Conservation (phyloP, 1,139 yeast genomes). For the Debaryomyces coudertii region DNA sequence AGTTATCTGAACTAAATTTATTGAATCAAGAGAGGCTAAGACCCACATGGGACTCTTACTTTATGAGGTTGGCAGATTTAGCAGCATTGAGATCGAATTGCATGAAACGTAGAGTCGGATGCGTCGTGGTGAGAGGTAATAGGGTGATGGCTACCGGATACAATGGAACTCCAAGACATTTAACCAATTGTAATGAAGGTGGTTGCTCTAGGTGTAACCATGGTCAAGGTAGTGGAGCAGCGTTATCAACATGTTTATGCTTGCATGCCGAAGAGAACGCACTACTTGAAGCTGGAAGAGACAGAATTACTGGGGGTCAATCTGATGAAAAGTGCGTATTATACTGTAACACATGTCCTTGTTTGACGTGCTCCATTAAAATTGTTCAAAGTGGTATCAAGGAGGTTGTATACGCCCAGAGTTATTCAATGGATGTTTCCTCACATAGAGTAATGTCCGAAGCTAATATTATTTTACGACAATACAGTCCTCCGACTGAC, state of each 20-base stretch:
- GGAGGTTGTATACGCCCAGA: conserved; percentile 93
- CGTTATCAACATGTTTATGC: conserved; percentile 81
- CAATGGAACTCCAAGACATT: conserved; percentile 93
- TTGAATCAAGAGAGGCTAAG: conserved; percentile 66
- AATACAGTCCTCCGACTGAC: conserved; percentile 64
- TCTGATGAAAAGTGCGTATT: conserved; percentile 53
- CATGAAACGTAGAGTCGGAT: conserved; percentile 96
- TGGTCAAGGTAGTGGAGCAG: conserved; percentile 63
- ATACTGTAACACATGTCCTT: conserved; percentile 97
- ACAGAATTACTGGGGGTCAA: conserved; percentile 52
- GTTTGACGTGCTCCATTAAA: conserved; percentile 92
- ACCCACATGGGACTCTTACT: conserved; percentile 96
- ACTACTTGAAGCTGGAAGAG: conserved; percentile 89
- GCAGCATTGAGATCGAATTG: conserved; percentile 94
- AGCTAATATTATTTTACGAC: conserved; percentile 76
- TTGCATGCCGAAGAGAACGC: conserved; percentile 98
- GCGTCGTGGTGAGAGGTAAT: conserved; percentile 85
- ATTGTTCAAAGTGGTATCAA: conserved; percentile 89
- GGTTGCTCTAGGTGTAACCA: conserved; percentile 88
- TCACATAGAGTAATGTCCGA: conserved; percentile 71
- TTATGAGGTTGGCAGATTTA: conserved; percentile 88
- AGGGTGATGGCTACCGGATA: conserved; percentile 95
- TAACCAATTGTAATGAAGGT: conserved; percentile 89
- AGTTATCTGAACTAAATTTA: conserved; percentile 58
- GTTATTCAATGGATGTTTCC: conserved; percentile 85